These are phyloP conservation scores for Fraxinus excelsior DNA, from an alignment of 257 asterid species.

Conservation along the genomic window DNA sequence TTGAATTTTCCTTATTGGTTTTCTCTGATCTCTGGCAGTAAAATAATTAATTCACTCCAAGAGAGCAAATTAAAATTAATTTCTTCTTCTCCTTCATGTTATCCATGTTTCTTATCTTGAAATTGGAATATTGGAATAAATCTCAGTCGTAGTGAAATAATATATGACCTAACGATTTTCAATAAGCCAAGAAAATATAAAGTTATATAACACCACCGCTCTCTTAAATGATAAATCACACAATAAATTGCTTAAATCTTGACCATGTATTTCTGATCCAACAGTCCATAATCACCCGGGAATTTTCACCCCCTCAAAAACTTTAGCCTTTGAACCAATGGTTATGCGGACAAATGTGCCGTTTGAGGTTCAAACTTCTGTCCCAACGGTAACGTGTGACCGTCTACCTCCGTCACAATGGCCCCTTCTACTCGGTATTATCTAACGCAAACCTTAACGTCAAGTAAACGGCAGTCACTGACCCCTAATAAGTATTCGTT, in stretches of 20 bases:
- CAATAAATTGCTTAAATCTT: slow-evolving; percentile 24
- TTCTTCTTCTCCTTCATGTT: too few relatives aligned
- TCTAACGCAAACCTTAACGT: slow-evolving; percentile 35
- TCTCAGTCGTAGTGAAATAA: too few relatives aligned
- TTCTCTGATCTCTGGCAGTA: background rate
- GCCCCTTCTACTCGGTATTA: background rate
- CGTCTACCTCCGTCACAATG: slow-evolving; percentile 45
- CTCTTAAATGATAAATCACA: slow-evolving; percentile 9
- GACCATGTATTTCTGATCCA: background rate
- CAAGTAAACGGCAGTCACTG: slow-evolving; percentile 60
- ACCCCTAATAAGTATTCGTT: slow-evolving; percentile 75
- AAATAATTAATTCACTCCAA: too few relatives aligned
- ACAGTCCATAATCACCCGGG: slow-evolving; percentile 49
- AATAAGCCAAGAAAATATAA: background rate
- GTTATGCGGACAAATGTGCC: slow-evolving; percentile 48
- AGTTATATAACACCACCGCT: background rate
- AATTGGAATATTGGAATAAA: background rate
- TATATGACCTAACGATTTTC: too few relatives aligned
- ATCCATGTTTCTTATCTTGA: background rate
- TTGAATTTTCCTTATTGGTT: background rate
- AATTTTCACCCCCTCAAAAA: slow-evolving; percentile 23
- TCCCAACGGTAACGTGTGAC: slow-evolving; percentile 59
- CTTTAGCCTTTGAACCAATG: slow-evolving; percentile 25
- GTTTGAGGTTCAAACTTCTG: slow-evolving; percentile 92
- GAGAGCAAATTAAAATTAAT: too few relatives aligned